Evolutionary conservation across 306 rosid genomes (phyloP), one percentile per base, ranked within the genome.

Genomic region (Lathyrus tuberosus): DNA sequence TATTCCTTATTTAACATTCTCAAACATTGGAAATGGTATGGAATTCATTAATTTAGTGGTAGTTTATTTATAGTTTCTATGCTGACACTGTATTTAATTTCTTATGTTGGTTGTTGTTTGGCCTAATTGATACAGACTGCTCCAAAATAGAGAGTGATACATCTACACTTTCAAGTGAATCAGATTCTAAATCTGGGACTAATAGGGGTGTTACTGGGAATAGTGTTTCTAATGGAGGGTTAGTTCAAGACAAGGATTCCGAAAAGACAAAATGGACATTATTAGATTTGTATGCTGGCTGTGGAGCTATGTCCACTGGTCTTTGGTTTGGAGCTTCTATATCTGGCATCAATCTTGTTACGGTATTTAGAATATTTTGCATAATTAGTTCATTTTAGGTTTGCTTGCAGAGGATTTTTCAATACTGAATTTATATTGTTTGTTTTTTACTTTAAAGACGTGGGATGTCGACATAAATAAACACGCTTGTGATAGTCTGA

Each of bases 261-360:
- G 17, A 58, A 33, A 15, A 2, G 6, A 33, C 79, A 0, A 76
- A 78, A 51, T 75, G 80, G 79, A 8, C 47, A 2, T 35, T 79
- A 14, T 31, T 83, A 0, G 86, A 83, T 37, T 63, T 83, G 63
- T 83, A 79, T 64, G 63, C 84, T 26, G 86, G 86, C 0, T 79
- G 86, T 57, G 86, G 86, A 46, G 86, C 84, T 5, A 83, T 83
- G 86, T 83, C 86, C 63, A 83, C 86, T 0, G 86, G 86, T 3
- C 84, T 83, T 31, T 70, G 86, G 63, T 40, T 76, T 1, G 86
- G 86, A 17, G 86, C 84, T 10, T 42, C 76, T 14, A 20, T 71
- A 20, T 77, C 81, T 10, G 82, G 79, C 11, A 44, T 79, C 15
- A 83, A 79, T 26, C 84, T 83, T 57, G 75, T 76, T 40, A 79